Percentiles rank a stretch among this genome's conserved stretches.
These are phyloP conservation scores for Cutaneotrichosporon sp. DNA, from an alignment of 1,284 basidiomycete genomes.

Conservation along the genomic window DNA sequence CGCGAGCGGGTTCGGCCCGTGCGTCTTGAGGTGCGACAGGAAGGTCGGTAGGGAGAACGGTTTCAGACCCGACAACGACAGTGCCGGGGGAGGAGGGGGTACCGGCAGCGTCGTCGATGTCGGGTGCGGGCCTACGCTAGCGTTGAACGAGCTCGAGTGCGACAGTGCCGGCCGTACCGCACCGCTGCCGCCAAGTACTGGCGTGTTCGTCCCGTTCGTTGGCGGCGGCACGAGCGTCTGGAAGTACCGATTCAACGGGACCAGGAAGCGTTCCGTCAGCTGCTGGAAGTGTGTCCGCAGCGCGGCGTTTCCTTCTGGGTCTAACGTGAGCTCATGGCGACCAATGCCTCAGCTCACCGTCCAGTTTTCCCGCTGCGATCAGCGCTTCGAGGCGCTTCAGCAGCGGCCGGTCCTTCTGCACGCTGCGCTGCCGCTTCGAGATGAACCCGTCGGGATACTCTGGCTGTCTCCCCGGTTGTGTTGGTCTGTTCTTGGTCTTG, in stretches of 20 bases:
- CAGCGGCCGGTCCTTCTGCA: conserved; percentile 73
- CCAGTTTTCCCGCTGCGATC: conserved; percentile 39
- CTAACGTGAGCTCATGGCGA: conserved; percentile 16
- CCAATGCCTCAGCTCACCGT: conserved; percentile 26
- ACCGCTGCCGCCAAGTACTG: too few species aligned
- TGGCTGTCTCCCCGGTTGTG: conserved; percentile 20
- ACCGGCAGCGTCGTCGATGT: conserved; percentile 8
- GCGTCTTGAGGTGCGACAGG: conserved; percentile 70
- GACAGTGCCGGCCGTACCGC: neutral
- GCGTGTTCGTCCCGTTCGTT: neutral
- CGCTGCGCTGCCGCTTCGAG: conserved; percentile 73
- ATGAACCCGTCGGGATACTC: conserved; percentile 64
- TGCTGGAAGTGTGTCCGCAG: conserved; percentile 81
- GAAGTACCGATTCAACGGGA: conserved; percentile 88
- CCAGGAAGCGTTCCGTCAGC: conserved; percentile 80
- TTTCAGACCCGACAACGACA: conserved; percentile 50
- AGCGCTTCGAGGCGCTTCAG: conserved; percentile 50
- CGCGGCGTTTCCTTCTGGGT: conserved; percentile 53
- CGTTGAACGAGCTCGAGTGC: neutral
- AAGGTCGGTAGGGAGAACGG: conserved; percentile 76
- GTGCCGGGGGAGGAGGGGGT: conserved; percentile 7
- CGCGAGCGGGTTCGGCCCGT: conserved; percentile 65
- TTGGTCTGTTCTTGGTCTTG: conserved; percentile 21
- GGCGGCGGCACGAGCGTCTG: conserved; percentile 71
- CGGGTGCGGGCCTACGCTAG: neutral